Evolutionary conservation across 1,284 basidiomycete genomes (phyloP).

Genomic region (Irpex sp.): DNA sequence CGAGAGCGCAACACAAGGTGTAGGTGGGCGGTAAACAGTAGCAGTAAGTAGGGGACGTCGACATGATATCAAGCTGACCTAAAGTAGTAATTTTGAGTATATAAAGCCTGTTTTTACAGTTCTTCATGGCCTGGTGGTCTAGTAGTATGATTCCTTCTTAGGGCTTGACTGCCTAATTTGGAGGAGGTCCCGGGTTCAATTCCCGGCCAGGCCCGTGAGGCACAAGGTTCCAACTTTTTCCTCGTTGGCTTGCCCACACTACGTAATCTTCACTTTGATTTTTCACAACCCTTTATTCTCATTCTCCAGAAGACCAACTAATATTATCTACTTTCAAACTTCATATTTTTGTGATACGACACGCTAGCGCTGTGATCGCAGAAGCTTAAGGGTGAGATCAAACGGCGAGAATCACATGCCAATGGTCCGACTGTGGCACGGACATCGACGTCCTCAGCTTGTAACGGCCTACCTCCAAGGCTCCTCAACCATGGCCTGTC

Average conservation of each 20-base stretch:
- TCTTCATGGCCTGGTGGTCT: conserved; percentile 5
- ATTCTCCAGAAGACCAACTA: too few relatives aligned
- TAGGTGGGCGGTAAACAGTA: neutral
- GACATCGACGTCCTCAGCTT: neutral
- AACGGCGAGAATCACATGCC: neutral
- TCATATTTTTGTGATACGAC: too few relatives aligned
- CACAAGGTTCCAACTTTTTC: neutral
- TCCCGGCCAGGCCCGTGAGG: conserved; percentile 68
- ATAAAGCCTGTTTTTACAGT: neutral
- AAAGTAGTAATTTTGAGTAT: neutral
- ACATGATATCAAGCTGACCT: too few relatives aligned
- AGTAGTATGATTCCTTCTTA: conserved; percentile 7
- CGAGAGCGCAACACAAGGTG: neutral
- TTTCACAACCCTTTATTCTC: too few relatives aligned
- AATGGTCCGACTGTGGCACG: neutral
- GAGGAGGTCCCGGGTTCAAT: conserved; percentile 76
- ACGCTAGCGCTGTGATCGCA: too few relatives aligned
- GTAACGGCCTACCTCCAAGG: neutral
- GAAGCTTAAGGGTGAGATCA: neutral
- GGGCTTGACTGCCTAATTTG: conserved; percentile 1
- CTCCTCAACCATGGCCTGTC: neutral
- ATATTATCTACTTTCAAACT: too few relatives aligned
- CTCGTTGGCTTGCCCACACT: neutral
- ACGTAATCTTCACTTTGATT: neutral
- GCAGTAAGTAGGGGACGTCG: too few relatives aligned